phyloP scores from a whole-genome alignment of 225 moss, liverwort and hornwort genomes.

The Physcomitrellopsis africana region DNA sequence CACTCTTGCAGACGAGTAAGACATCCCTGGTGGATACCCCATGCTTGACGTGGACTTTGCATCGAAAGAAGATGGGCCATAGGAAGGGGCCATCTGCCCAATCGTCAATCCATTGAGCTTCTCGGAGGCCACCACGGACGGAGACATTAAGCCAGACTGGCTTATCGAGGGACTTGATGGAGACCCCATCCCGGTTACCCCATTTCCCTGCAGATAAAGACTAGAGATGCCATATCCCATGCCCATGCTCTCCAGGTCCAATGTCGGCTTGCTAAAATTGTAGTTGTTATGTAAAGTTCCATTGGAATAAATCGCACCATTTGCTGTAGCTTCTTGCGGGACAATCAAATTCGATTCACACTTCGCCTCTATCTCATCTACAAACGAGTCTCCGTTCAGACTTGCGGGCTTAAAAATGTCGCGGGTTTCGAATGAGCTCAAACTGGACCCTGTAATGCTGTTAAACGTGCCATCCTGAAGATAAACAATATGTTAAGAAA shows the following conservation, averaged over 20 bases:
- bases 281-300: constrained; percentile 31
- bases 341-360: constrained; percentile 35
- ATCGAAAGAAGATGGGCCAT: constrained; percentile 21
- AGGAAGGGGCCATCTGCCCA: constrained; percentile 38
- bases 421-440: constrained; percentile 45
- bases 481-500: constrained; percentile 15
- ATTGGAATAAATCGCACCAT: constrained; percentile 39
- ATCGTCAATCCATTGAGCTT: constrained; percentile 47
- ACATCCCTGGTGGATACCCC: constrained; percentile 32
- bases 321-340: constrained; percentile 31
- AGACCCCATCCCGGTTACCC: constrained; percentile 39
- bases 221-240: constrained; percentile 55
- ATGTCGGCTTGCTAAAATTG: constrained; percentile 50
- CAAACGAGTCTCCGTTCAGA: constrained; percentile 48
- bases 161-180: constrained; percentile 42
- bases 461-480: constrained; percentile 64
- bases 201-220: constrained; percentile 53
- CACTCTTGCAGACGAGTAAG: constrained; percentile 35
- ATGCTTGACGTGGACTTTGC: constrained; percentile 32
- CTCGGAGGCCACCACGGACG: constrained; percentile 48
- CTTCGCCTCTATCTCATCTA: constrained; percentile 44
- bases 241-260: constrained; percentile 60
- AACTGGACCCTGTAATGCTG: constrained; percentile 62
- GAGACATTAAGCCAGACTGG: constrained; percentile 39
- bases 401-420: constrained; percentile 48